These are phyloP conservation scores for Berberis thunbergii DNA, from an alignment of 164 flowering plant species.

Conservation along the genomic window DNA sequence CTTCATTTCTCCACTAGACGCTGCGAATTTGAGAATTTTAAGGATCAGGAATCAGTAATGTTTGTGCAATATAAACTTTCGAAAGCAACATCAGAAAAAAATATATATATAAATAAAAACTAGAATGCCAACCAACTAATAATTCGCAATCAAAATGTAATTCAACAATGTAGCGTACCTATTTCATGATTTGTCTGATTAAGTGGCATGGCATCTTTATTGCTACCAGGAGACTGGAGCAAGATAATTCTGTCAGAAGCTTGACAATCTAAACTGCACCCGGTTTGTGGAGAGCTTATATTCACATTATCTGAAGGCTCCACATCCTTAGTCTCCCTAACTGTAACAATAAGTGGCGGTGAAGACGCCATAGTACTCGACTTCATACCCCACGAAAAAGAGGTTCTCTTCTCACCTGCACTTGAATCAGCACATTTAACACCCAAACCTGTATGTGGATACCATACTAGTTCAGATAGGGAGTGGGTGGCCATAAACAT, in stretches of 20 bases:
- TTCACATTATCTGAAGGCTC: constrained; percentile 15
- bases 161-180: too few species aligned
- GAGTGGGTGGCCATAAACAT: constrained; percentile 34
- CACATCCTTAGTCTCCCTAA: constrained; percentile 10
- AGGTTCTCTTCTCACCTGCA: constrained; percentile 22
- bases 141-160: too few species aligned
- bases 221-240: constrained; percentile 12
- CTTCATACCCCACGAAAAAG: constrained; percentile 26
- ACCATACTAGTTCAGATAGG: constrained; percentile 83
- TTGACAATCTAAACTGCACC: constrained; percentile 11
- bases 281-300: constrained; percentile 3
- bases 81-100: neutral
- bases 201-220: constrained; percentile 6
- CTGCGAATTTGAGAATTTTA: constrained; percentile 18
- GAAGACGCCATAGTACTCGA: constrained; percentile 26
- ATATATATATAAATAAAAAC: neutral
- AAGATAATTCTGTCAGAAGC: constrained; percentile 11
- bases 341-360: constrained; percentile 15
- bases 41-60: constrained; percentile 3
- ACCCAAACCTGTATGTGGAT: constrained; percentile 49
- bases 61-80: neutral
- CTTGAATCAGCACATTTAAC: constrained; percentile 49
- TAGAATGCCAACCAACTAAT: neutral
- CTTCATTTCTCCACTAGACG: constrained; percentile 12
- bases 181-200: constrained; percentile 4